Conservation (phyloP, 495 filamentous ascomycete species). For the Aspergillus haitiensis region DNA sequence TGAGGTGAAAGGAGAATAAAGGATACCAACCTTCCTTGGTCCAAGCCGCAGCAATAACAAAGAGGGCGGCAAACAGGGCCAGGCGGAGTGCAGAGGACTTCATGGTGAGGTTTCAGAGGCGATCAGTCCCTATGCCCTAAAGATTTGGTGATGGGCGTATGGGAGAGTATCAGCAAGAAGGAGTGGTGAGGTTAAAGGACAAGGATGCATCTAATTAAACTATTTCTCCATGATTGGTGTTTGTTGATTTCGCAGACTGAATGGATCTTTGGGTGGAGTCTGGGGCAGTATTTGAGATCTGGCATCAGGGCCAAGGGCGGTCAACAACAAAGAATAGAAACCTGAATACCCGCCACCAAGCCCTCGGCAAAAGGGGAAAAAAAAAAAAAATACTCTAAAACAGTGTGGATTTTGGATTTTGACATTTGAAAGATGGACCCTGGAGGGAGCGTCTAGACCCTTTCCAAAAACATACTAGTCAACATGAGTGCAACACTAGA, state of each 20-base stretch:
- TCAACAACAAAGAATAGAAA: not conserved
- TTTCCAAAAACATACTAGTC: conserved; percentile 2
- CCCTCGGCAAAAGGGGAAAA: too few species aligned
- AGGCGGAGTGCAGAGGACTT: conserved; percentile 37
- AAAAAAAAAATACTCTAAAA: too few species aligned
- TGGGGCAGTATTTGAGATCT: conserved; percentile 15
- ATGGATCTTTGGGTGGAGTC: conserved; percentile 5
- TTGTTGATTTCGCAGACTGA: not conserved
- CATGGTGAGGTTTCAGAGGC: conserved; percentile 36
- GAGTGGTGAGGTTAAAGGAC: not conserved
- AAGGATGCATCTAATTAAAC: conserved; percentile 2
- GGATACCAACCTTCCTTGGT: conserved; percentile 71
- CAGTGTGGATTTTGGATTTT: too few species aligned
- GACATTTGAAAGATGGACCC: too few species aligned
- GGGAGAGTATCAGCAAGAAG: not conserved
- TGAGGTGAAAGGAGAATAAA: not conserved
- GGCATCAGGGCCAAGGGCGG: conserved; percentile 19
- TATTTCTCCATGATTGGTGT: not conserved
- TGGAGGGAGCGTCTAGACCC: not conserved
- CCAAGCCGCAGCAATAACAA: conserved; percentile 70
- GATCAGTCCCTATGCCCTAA: conserved; percentile 29
- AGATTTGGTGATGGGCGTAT: conserved; percentile 10
- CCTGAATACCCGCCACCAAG: too few species aligned
- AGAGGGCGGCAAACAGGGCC: conserved; percentile 44
- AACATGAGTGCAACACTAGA: not conserved